Conservation (phyloP, 257 asterid genomes). For the Asclepias syriaca region DNA sequence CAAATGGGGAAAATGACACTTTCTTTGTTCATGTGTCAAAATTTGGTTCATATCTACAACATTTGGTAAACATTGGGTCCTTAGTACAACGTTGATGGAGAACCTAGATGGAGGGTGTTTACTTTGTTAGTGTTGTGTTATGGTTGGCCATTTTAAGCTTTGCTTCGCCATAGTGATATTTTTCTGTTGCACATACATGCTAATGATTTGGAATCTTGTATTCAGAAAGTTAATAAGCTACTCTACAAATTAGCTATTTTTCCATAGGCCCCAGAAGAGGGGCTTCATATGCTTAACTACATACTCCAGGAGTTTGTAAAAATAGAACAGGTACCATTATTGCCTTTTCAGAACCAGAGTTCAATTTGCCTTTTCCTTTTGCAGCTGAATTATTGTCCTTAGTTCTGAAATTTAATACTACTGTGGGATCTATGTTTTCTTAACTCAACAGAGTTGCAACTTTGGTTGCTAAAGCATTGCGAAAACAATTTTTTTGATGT, state of each 20-base stretch:
- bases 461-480: neutral
- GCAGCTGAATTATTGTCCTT: neutral
- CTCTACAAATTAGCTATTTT: neutral
- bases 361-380: neutral
- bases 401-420: neutral
- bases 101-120: neutral
- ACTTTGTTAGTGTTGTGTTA: neutral
- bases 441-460: neutral
- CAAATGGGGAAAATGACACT: neutral
- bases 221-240: neutral
- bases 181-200: neutral
- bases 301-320: neutral
- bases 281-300: neutral
- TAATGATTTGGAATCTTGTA: neutral
- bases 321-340: neutral
- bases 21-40: neutral
- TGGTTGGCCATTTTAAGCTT: neutral
- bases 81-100: neutral
- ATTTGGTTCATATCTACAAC: neutral
- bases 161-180: neutral
- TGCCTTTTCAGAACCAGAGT: neutral
- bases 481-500: neutral
- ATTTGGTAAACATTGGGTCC: neutral
- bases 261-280: neutral
- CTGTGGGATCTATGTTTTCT: neutral